A percentile compares a stretch with the other conserved stretches of the same genome.
Conservation (phyloP, 768 basidiomycete genomes). For the Piloderma croceum region DNA sequence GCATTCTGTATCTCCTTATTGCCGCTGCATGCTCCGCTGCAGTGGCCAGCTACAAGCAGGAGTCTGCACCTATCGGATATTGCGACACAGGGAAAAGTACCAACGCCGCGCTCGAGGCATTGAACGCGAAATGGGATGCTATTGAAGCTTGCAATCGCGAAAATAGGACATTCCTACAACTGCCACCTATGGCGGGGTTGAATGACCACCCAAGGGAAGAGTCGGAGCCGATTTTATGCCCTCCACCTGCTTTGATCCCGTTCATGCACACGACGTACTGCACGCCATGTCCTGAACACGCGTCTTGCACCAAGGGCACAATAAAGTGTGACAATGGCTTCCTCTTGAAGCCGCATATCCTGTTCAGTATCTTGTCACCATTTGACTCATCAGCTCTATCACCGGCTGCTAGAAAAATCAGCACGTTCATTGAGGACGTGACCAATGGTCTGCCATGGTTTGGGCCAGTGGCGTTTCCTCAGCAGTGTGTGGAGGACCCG, state of each 20-base stretch:
- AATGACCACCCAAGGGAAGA: too few relatives aligned
- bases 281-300: slow-evolving; percentile 69
- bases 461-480: slow-evolving; percentile 73
- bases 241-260: slow-evolving; percentile 48
- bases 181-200: slow-evolving; percentile 21
- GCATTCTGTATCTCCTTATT: slow-evolving; percentile 37
- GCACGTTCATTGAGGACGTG: slow-evolving; percentile 41
- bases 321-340: slow-evolving; percentile 67
- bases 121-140: slow-evolving; percentile 41
- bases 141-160: slow-evolving; percentile 52
- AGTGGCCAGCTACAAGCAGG: slow-evolving; percentile 51
- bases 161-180: slow-evolving; percentile 44
- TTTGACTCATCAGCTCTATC: slow-evolving; percentile 36
- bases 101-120: slow-evolving; percentile 48
- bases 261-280: slow-evolving; percentile 57
- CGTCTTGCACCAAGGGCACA: slow-evolving; percentile 48
- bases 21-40: slow-evolving; percentile 29
- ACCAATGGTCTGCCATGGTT: slow-evolving; percentile 70
- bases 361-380: slow-evolving; percentile 44
- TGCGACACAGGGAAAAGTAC: slow-evolving; percentile 62
- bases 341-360: slow-evolving; percentile 56
- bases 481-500: slow-evolving; percentile 74
- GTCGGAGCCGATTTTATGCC: slow-evolving; percentile 40
- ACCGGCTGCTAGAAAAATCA: slow-evolving; percentile 34
- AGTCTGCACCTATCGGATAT: slow-evolving; percentile 70